Conservation (phyloP, 192 early-diverging fungal species). For the Coemansia sp. region DNA sequence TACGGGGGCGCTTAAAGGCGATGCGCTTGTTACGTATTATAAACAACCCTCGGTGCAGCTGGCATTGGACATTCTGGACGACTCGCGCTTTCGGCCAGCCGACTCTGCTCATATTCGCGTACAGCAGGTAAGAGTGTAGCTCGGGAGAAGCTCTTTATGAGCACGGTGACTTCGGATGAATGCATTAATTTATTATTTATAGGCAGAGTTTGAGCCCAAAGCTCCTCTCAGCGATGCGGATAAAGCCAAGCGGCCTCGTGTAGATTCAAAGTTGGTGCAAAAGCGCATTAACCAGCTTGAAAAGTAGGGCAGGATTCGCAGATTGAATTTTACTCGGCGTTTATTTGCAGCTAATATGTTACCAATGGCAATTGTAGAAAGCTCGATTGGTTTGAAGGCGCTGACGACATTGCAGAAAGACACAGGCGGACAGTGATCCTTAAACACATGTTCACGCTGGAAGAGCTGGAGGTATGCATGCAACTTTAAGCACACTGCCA, state of each 20-base stretch:
- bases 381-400: constrained; percentile 88
- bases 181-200: constrained; percentile 3
- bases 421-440: constrained; percentile 82
- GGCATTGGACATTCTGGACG: constrained; percentile 83
- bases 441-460: constrained; percentile 90
- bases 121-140: constrained; percentile 51
- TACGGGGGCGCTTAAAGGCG: constrained; percentile 76
- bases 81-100: constrained; percentile 73
- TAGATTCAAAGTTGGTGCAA: constrained; percentile 60
- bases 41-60: constrained; percentile 86
- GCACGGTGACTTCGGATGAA: neutral
- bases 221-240: constrained; percentile 39
- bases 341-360: constrained; percentile 5
- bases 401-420: constrained; percentile 68
- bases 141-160: neutral
- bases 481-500: neutral
- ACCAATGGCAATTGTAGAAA: constrained; percentile 39
- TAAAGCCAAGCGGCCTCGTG: constrained; percentile 34
- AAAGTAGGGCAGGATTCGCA: constrained; percentile 48
- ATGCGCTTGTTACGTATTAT: constrained; percentile 89
- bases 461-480: constrained; percentile 77
- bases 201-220: constrained; percentile 83
- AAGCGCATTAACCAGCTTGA: constrained; percentile 71
- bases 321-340: neutral
- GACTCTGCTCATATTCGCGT: constrained; percentile 67